These are phyloP conservation scores for Aureobasidium sp. DNA, from an alignment of 2,329 filamentous ascomycete species.

Conservation along the genomic window DNA sequence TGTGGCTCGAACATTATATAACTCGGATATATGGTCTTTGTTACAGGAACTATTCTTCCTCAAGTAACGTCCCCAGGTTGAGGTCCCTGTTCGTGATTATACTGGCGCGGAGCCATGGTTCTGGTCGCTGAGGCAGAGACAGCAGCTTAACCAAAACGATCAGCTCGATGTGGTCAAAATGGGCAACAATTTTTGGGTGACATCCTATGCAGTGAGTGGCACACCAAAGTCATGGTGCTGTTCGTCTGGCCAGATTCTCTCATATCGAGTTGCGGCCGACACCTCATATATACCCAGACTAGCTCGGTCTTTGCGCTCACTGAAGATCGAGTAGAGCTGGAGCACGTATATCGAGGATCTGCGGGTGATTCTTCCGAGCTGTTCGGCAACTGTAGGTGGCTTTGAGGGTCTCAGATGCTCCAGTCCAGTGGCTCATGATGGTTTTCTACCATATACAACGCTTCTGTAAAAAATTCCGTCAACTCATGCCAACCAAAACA, in stretches of 20 bases:
- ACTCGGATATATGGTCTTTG: neutral
- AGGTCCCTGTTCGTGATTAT: neutral
- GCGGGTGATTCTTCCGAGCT: neutral
- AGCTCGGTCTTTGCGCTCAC: neutral
- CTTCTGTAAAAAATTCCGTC: neutral
- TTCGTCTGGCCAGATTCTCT: neutral
- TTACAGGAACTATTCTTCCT: too few species aligned
- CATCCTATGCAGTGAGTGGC: neutral
- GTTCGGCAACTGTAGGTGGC: neutral
- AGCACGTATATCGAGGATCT: neutral
- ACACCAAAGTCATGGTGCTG: neutral
- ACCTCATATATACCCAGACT: neutral
- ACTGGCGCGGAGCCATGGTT: neutral
- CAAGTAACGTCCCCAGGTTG: neutral
- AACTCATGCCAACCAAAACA: neutral
- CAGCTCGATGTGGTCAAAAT: neutral
- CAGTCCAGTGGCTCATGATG: neutral
- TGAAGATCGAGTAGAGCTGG: neutral
- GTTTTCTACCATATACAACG: conserved; percentile 15
- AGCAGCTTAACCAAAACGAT: neutral
- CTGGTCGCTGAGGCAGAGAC: neutral
- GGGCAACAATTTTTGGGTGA: neutral
- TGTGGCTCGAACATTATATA: neutral
- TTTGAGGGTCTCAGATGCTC: neutral
- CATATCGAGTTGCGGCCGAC: neutral